phyloP scores from a whole-genome alignment of 176 grass and related monocot species.

The Otatea glauca region DNA sequence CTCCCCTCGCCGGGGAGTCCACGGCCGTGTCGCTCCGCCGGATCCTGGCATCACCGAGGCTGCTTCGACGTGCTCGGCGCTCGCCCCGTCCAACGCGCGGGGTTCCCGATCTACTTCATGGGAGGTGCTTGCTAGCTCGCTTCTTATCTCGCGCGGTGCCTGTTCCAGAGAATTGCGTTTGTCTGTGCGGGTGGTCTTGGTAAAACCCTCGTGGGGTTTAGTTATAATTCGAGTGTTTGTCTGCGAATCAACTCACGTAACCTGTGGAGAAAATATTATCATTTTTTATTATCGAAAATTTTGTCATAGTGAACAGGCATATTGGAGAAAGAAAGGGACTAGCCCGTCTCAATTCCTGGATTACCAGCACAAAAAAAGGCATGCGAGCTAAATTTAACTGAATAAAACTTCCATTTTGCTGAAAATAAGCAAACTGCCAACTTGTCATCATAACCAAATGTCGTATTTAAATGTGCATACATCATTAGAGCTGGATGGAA shows the following conservation, averaged over 20 bases:
- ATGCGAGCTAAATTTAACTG: not conserved
- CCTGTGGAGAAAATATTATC: not conserved
- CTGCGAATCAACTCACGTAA: not conserved
- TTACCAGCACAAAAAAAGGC: not conserved
- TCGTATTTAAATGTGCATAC: not conserved
- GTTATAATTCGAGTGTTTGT: not conserved
- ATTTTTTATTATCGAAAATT: not conserved
- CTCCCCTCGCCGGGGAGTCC: slow-evolving; percentile 50
- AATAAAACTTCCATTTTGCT: not conserved
- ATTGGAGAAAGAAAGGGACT: not conserved
- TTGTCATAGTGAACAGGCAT: not conserved
- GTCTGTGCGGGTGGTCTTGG: not conserved
- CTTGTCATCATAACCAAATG: not conserved
- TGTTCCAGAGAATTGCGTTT: too few relatives aligned
- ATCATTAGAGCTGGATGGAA: not conserved
- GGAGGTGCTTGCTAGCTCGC: slow-evolving; percentile 57
- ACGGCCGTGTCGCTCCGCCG: slow-evolving; percentile 60
- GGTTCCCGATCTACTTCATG: slow-evolving; percentile 80
- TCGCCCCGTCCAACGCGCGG: slow-evolving; percentile 74
- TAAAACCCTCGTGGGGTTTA: slow-evolving; percentile 25
- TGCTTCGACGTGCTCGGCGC: slow-evolving; percentile 93
- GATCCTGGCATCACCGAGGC: slow-evolving; percentile 70
- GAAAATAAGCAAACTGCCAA: not conserved
- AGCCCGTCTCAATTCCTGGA: not conserved
- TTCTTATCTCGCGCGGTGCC: not conserved